Evolutionary conservation across 2,329 filamentous ascomycete genomes (phyloP), one percentile per base, ranked within the genome.

Genomic region (Akanthomyces lecanii): DNA sequence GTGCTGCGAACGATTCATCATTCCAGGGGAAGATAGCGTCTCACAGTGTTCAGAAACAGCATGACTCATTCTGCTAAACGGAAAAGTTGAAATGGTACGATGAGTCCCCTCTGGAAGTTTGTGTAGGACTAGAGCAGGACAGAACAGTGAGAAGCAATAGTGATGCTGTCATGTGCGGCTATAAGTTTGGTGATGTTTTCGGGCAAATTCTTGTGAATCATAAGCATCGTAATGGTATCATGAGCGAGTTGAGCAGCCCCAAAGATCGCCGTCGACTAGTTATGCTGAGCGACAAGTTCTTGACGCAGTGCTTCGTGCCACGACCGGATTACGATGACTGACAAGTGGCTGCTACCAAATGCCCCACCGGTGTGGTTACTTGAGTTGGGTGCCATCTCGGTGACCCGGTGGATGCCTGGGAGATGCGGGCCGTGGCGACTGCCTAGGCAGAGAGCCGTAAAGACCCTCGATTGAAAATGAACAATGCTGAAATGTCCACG

Each of bases 341-440:
- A 55, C 52, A 52, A 52, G 50, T 23, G 14, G 40, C 18, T 51
- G 57, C 5, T 42, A 36, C 57, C 57, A 60, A 47, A 60, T 60
- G 57, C 47, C 57, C 57, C 57, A 51, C 45, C 14, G 16, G 12
- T 28, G 18, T 42, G 47, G 47, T 52, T 30, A 30, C 28, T 4
- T 5, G 6, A 30, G 28, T 30, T 52, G 42, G 57, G 57, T 42
- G 47, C 57, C 57, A 16, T 28, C 48, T 30, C 16, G 28, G 48
- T 28, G 11, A 21, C 7, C 33, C 7, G 33, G 33, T 48, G 11
- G 45, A n/a, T n/a, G 48, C 28, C 48, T 51, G 28, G 48, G 30
- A 16, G 36, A 21, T 60, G 57, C 57, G 57, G 56, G 36, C 45
- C 45, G 25, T 25, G 16, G 44, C n/a, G 30, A 59, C 33, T 36